Evolutionary conservation across 1,139 yeast species (phyloP).

Genomic region (Geotrichum citri-aurantii): DNA sequence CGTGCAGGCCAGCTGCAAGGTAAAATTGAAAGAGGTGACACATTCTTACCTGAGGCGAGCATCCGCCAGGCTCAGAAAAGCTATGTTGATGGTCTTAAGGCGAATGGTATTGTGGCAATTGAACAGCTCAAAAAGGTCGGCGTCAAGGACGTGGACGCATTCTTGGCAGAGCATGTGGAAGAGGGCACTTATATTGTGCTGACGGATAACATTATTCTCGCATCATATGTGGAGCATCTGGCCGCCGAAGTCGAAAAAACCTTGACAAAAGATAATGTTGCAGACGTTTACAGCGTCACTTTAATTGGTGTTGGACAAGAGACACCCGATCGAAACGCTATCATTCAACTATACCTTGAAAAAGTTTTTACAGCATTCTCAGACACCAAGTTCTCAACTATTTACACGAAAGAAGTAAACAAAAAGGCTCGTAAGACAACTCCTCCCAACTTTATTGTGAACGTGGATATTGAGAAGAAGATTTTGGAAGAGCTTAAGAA

Average conservation of each 20-base stretch:
- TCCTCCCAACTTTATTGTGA: constrained; percentile 9
- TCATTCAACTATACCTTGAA: background rate
- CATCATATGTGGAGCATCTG: background rate
- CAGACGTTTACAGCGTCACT: constrained; percentile 1
- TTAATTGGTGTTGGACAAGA: constrained; percentile 1
- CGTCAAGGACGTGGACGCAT: constrained; percentile 8
- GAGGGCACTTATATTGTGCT: constrained; percentile 1
- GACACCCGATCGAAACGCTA: constrained; percentile 5
- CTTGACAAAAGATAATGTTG: background rate
- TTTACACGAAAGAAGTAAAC: constrained; percentile 5
- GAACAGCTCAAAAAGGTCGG: constrained; percentile 5
- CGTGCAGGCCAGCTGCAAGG: constrained; percentile 10
- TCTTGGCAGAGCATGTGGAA: constrained; percentile 1
- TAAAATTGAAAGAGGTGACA: constrained; percentile 4
- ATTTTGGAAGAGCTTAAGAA: background rate
- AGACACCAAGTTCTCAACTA: background rate
- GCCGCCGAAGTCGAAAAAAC: background rate
- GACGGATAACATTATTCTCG: constrained; percentile 1
- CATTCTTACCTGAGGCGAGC: constrained; percentile 10
- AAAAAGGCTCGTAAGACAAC: constrained; percentile 6
- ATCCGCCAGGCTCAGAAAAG: constrained; percentile 2
- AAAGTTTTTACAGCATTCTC: background rate
- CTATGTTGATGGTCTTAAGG: constrained; percentile 3
- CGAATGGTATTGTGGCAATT: constrained; percentile 1
- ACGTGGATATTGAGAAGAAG: background rate